Evolutionary conservation across 192 early-diverging fungal species (phyloP).

Genomic region (Linnemannia schmuckeri): DNA sequence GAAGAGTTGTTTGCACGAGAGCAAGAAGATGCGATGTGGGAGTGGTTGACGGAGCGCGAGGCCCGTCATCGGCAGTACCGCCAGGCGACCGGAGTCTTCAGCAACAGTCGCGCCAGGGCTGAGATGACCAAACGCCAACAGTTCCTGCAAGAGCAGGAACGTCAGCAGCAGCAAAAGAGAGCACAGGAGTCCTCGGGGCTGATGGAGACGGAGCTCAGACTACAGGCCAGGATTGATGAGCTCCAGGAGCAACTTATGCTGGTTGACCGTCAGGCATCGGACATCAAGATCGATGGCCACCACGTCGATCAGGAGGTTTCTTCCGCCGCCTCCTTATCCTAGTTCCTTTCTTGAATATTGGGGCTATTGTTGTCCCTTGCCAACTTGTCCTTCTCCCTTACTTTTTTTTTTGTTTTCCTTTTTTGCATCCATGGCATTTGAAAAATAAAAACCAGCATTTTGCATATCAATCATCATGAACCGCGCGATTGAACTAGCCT

Average conservation of each 20-base stretch:
- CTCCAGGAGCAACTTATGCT: constrained; percentile 34
- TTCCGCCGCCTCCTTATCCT: not conserved
- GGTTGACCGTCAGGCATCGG: constrained; percentile 21
- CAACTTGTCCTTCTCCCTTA: too few relatives aligned
- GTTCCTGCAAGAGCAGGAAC: not conserved
- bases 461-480: not conserved
- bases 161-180: not conserved
- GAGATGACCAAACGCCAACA: not conserved
- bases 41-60: constrained; percentile 44
- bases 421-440: not conserved
- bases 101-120: not conserved
- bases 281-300: not conserved
- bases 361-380: too few relatives aligned
- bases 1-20: constrained; percentile 33
- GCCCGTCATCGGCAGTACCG: constrained; percentile 42
- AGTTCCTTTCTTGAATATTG: not conserved
- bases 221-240: constrained; percentile 29
- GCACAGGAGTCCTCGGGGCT: not conserved
- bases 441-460: not conserved
- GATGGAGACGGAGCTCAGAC: constrained; percentile 21
- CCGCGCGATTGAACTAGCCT: too few relatives aligned
- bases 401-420: too few relatives aligned
- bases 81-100: not conserved
- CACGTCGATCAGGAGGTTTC: constrained; percentile 12
- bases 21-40: constrained; percentile 58